phyloP scores from a whole-genome alignment of 768 basidiomycete species.

The Auricularia sp. region DNA sequence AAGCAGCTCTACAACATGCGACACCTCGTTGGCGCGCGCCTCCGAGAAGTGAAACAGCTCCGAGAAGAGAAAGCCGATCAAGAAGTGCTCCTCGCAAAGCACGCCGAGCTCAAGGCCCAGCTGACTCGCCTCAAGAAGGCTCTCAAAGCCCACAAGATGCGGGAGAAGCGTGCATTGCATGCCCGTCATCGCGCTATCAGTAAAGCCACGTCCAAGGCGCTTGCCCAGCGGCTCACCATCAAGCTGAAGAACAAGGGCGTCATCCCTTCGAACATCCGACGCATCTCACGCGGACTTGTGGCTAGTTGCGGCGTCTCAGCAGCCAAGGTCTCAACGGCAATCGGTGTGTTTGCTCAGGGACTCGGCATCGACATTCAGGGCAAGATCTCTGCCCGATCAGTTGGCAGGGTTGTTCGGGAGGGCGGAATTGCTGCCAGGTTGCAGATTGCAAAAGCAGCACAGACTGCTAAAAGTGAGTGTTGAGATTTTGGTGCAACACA shows the following conservation, averaged over 20 bases:
- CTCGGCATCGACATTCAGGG: neutral
- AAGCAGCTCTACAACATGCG: too few relatives aligned
- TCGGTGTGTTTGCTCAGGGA: neutral
- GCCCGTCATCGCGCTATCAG: too few relatives aligned
- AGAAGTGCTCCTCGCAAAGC: too few relatives aligned
- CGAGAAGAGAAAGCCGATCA: too few relatives aligned
- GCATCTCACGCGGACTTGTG: neutral
- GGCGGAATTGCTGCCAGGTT: conserved; percentile 14
- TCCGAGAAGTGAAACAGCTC: too few relatives aligned
- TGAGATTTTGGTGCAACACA: neutral
- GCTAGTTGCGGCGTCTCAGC: neutral
- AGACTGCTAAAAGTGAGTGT: conserved; percentile 5
- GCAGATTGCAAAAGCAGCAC: conserved; percentile 13
- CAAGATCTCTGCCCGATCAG: conserved; percentile 4
- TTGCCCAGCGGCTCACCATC: neutral
- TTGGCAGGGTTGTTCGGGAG: conserved; percentile 11
- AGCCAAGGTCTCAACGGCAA: neutral
- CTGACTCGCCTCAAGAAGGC: too few relatives aligned
- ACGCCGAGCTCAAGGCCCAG: too few relatives aligned
- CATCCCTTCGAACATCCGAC: neutral
- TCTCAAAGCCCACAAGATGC: too few relatives aligned
- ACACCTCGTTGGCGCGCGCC: too few relatives aligned
- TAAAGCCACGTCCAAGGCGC: neutral
- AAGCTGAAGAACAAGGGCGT: neutral
- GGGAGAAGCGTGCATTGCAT: too few relatives aligned